Evolutionary conservation across 164 flowering plant species (phyloP).

Genomic region (Platanus orientalis): DNA sequence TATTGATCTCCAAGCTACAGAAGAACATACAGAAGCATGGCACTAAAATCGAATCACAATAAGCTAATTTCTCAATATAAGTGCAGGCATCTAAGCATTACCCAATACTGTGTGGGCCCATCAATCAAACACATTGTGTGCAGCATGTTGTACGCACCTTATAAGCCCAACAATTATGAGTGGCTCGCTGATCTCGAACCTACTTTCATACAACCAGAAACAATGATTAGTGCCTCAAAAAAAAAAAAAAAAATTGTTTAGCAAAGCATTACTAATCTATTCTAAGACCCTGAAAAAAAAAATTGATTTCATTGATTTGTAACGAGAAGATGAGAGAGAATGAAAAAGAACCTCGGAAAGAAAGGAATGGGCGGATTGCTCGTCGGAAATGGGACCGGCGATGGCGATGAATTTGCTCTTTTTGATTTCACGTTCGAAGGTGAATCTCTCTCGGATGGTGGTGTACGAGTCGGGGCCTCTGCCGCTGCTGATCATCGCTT

Average conservation of each 20-base stretch:
- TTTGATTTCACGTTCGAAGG: conserved; percentile 64
- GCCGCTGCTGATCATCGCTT: conserved; percentile 14
- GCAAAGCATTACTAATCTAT: too few species aligned
- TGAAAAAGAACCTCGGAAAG: conserved; percentile 52
- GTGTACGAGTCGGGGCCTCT: conserved; percentile 46
- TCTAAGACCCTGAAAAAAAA: neutral
- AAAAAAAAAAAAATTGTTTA: too few species aligned
- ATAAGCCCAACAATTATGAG: conserved; percentile 99
- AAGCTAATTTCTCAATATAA: neutral
- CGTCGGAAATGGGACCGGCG: conserved; percentile 66
- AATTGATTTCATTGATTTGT: too few species aligned
- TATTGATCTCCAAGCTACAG: conserved; percentile 78
- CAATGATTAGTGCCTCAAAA: too few species aligned
- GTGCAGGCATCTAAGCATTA: neutral
- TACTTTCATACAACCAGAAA: conserved; percentile 11
- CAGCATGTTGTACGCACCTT: conserved; percentile 40
- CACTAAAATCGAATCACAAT: neutral
- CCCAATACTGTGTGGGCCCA: neutral
- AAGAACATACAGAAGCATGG: neutral
- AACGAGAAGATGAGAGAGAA: neutral
- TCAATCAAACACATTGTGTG: neutral
- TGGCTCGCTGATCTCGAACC: conserved; percentile 80
- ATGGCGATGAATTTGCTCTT: conserved; percentile 93
- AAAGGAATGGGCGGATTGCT: conserved; percentile 62
- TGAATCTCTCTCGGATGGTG: conserved; percentile 50